phyloP scores from a whole-genome alignment of 2,329 filamentous ascomycete genomes.

The Fusarium oligoseptatum region DNA sequence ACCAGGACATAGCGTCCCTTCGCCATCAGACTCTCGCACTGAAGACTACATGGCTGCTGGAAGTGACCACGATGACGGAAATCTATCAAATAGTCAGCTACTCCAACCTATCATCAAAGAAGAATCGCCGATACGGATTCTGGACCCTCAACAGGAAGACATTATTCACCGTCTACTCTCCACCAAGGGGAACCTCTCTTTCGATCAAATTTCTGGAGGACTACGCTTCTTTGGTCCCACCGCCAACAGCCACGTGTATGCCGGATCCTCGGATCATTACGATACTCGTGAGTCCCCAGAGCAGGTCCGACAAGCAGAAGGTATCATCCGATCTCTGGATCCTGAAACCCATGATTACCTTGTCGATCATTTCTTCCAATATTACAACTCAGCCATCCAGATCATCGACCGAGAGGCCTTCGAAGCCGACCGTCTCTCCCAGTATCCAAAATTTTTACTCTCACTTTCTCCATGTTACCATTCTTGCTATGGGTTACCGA shows the following conservation, averaged over 20 bases:
- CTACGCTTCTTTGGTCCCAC: conserved; percentile 67
- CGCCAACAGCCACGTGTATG: conserved; percentile 66
- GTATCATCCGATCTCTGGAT: conserved; percentile 61
- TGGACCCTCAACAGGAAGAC: conserved; percentile 59
- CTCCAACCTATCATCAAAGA: conserved; percentile 45
- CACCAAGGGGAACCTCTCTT: conserved; percentile 63
- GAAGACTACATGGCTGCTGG: conserved; percentile 50
- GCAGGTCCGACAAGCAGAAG: conserved; percentile 61
- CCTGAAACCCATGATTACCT: conserved; percentile 65
- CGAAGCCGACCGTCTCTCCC: conserved; percentile 60
- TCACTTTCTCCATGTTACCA: conserved; percentile 64
- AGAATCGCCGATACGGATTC: conserved; percentile 52
- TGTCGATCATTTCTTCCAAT: conserved; percentile 64
- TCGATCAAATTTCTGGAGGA: conserved; percentile 64
- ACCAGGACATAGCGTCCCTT: conserved; percentile 44
- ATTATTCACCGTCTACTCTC: conserved; percentile 64
- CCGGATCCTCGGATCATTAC: conserved; percentile 53
- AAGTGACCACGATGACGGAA: conserved; percentile 40
- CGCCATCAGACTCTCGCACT: conserved; percentile 50
- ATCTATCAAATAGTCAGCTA: conserved; percentile 35
- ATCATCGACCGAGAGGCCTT: conserved; percentile 65
- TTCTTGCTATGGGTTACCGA: conserved; percentile 66
- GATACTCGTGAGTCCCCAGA: conserved; percentile 58
- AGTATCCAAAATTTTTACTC: conserved; percentile 65
- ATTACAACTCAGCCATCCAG: conserved; percentile 64